A percentile compares a stretch with the other conserved stretches of the same genome.
Evolutionary conservation across 768 basidiomycete genomes (phyloP).

Genomic region (Botryobasidium botryosum): DNA sequence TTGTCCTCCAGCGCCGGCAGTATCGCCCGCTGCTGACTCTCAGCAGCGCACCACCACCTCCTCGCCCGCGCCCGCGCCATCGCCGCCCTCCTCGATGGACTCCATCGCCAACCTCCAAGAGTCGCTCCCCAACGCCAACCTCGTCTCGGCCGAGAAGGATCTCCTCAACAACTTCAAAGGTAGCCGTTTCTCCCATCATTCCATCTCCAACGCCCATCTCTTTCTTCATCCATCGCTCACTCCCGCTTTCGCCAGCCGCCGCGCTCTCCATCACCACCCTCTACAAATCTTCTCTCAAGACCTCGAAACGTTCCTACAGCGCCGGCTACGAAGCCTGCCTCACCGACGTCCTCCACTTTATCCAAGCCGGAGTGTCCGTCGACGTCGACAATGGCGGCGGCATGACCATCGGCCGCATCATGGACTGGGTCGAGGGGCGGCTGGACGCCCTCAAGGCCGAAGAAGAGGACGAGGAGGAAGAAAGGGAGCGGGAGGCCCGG

Average conservation of each 20-base stretch:
- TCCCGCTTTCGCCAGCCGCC: constrained; percentile 41
- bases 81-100: no score
- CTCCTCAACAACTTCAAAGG: constrained; percentile 71
- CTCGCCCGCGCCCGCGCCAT: no score
- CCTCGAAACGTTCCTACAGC: constrained; percentile 66
- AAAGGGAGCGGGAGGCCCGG: background rate
- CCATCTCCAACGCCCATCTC: constrained; percentile 1
- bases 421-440: constrained; percentile 76
- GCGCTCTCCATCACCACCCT: constrained; percentile 73
- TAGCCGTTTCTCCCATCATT: constrained; percentile 15
- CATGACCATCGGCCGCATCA: constrained; percentile 62
- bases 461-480: constrained; percentile 53
- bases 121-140: no score
- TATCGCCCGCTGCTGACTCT: no score
- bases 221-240: constrained; percentile 2
- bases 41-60: no score
- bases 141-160: constrained; percentile 73
- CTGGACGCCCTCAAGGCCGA: constrained; percentile 60
- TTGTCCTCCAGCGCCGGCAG: no score
- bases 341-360: constrained; percentile 62
- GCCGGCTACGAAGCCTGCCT: constrained; percentile 67
- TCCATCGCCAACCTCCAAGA: no score
- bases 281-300: constrained; percentile 60
- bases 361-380: constrained; percentile 66
- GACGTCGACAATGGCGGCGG: constrained; percentile 17